Evolutionary conservation across 2,329 filamentous ascomycete genomes (phyloP).

Genomic region (Colletotrichum ledebouriae): DNA sequence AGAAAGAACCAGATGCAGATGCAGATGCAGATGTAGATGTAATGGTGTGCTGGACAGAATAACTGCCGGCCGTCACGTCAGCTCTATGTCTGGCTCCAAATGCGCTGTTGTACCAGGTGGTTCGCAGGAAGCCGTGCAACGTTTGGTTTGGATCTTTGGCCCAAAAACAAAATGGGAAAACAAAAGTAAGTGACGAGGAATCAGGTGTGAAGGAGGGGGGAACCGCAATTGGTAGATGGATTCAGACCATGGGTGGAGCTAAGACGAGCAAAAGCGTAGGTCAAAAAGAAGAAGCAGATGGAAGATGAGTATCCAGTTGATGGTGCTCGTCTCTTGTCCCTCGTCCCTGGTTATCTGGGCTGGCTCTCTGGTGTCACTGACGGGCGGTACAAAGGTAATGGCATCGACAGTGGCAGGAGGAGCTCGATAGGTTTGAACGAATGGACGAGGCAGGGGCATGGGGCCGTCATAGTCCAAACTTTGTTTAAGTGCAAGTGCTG

Average conservation of each 20-base stretch:
- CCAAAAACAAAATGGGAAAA: neutral
- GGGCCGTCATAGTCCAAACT: constrained; percentile 44
- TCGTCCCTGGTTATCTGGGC: too few species aligned
- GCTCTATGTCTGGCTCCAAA: constrained; percentile 8
- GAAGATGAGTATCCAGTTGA: neutral
- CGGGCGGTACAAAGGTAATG: neutral
- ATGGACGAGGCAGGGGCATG: constrained; percentile 21
- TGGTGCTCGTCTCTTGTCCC: too few species aligned
- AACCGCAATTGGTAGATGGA: neutral
- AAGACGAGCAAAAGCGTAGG: neutral
- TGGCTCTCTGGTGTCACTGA: neutral
- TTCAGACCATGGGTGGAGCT: neutral
- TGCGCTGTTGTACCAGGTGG: constrained; percentile 6
- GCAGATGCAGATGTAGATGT: constrained; percentile 21
- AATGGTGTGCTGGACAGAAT: constrained; percentile 9
- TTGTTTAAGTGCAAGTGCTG: constrained; percentile 34
- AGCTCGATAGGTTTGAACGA: neutral
- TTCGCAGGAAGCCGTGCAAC: constrained; percentile 12
- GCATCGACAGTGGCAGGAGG: constrained; percentile 9
- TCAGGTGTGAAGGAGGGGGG: neutral
- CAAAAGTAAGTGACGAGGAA: neutral
- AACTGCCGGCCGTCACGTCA: constrained; percentile 25
- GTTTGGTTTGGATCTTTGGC: constrained; percentile 12
- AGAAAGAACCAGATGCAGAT: constrained; percentile 7
- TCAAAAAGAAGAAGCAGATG: constrained; percentile 10